These are phyloP conservation scores for Buddleja alternifolia DNA, from an alignment of 257 asterid genomes.

Conservation along the genomic window DNA sequence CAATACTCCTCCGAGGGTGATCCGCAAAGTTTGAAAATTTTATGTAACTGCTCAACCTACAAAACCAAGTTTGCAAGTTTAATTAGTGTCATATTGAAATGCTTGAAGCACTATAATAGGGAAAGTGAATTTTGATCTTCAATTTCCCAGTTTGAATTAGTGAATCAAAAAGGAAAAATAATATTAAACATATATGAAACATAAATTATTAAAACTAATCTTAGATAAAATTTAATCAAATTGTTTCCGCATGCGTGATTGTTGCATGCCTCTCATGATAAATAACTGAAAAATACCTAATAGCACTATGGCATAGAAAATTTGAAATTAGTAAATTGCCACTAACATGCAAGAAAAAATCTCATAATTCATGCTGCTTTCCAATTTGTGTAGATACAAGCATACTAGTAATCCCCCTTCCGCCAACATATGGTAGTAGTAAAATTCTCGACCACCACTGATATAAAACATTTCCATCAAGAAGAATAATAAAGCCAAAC, in stretches of 20 bases:
- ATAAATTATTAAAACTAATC: background rate
- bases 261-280: background rate
- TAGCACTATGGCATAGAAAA: background rate
- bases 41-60: slow-evolving; percentile 97
- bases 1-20: slow-evolving; percentile 97
- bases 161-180: slow-evolving; percentile 5
- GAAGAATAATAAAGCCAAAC: too few relatives aligned
- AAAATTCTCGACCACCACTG: too few relatives aligned
- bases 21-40: slow-evolving; percentile 96
- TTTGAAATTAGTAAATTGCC: background rate
- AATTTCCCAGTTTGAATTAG: slow-evolving; percentile 1
- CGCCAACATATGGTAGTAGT: too few relatives aligned
- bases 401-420: background rate
- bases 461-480: too few relatives aligned
- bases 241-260: background rate
- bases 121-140: background rate
- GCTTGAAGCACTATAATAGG: background rate
- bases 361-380: background rate
- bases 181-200: background rate
- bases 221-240: background rate
- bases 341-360: background rate
- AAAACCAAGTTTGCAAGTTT: slow-evolving; percentile 21
- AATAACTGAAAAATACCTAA: background rate
- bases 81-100: background rate
- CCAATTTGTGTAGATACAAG: background rate